Conservation (phyloP, 164 flowering plant species). For the Magnolia kwangsiensis region DNA sequence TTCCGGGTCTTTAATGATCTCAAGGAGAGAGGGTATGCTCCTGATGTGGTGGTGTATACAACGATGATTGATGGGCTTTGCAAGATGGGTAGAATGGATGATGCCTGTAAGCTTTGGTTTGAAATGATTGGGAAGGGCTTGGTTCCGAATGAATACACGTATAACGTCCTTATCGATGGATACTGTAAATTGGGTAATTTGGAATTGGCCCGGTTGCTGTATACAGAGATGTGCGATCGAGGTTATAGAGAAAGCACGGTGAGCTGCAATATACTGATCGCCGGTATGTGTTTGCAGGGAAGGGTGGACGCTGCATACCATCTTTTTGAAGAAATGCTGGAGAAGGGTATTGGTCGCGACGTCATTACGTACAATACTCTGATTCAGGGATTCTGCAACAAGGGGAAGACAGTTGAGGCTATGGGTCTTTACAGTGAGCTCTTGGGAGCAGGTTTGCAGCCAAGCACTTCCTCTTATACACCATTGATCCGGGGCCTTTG, state of each 20-base stretch:
- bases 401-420: constrained; percentile 36
- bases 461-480: constrained; percentile 38
- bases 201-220: constrained; percentile 40
- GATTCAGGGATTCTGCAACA: constrained; percentile 43
- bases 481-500: constrained; percentile 42
- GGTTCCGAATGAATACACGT: constrained; percentile 52
- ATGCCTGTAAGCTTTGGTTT: constrained; percentile 54
- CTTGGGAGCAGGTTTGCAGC: constrained; percentile 38
- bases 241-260: constrained; percentile 41
- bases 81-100: constrained; percentile 34
- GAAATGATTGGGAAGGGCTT: constrained; percentile 61
- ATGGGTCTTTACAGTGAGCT: constrained; percentile 35
- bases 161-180: constrained; percentile 51
- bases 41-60: constrained; percentile 51
- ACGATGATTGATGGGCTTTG: constrained; percentile 67
- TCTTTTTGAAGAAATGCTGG: constrained; percentile 48
- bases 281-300: constrained; percentile 44
- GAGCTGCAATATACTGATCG: constrained; percentile 48
- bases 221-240: constrained; percentile 46
- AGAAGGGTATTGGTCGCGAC: constrained; percentile 40
- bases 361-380: constrained; percentile 45
- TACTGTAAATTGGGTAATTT: constrained; percentile 33
- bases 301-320: constrained; percentile 34
- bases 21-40: constrained; percentile 60
- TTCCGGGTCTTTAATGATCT: constrained; percentile 54